These are phyloP conservation scores for Fusarium aywerte DNA, from an alignment of 2,329 filamentous ascomycete species.

Conservation along the genomic window DNA sequence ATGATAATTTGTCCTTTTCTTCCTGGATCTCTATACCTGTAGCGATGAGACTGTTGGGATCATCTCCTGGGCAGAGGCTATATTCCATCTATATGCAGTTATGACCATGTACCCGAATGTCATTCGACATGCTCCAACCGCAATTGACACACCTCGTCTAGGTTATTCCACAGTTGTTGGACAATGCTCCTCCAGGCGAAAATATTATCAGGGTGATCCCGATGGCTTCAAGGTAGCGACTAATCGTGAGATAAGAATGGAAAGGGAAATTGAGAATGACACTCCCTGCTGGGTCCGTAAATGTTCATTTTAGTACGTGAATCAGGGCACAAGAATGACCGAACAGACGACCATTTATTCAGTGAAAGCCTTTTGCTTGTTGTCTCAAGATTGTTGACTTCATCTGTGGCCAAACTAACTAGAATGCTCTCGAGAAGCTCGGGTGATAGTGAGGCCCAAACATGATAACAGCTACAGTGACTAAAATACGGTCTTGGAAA, in stretches of 20 bases:
- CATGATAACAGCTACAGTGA: too few relatives aligned
- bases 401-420: too few relatives aligned
- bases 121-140: accelerated
- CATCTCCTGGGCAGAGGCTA: accelerated
- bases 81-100: not conserved
- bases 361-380: too few relatives aligned
- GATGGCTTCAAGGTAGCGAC: not conserved
- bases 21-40: not conserved
- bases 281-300: not conserved
- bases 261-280: not conserved
- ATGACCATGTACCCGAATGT: not conserved
- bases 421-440: too few relatives aligned
- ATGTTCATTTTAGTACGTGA: not conserved
- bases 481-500: too few relatives aligned
- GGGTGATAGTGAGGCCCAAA: too few relatives aligned
- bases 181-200: not conserved
- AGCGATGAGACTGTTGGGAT: accelerated
- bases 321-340: too few relatives aligned
- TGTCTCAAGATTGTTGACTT: too few relatives aligned
- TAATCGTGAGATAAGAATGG: not conserved
- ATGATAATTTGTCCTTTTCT: not conserved
- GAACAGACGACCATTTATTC: too few relatives aligned
- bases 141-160: not conserved
- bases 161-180: not conserved
- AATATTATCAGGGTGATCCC: not conserved